phyloP scores from a whole-genome alignment of 768 basidiomycete species.

The Favolaschia claudopus region DNA sequence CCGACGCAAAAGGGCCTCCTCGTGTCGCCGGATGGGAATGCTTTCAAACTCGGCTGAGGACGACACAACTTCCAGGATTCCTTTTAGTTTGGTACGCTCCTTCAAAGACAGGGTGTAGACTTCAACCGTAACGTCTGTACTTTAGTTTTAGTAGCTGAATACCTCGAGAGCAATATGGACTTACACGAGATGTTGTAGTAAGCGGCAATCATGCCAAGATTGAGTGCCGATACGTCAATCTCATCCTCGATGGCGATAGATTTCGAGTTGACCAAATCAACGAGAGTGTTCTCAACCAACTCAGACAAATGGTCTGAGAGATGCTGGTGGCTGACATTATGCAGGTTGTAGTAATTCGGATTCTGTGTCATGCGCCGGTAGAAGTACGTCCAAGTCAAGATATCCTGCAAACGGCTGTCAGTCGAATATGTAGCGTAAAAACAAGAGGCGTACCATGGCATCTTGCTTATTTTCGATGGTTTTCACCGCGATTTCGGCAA shows the following conservation, averaged over 20 bases:
- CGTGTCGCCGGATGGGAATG: conserved; percentile 94
- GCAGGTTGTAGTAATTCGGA: conserved; percentile 92
- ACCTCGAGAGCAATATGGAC: conserved; percentile 34
- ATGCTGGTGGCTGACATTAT: conserved; percentile 95
- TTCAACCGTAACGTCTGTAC: conserved; percentile 90
- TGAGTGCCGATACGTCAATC: conserved; percentile 91
- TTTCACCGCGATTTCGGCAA: conserved; percentile 97
- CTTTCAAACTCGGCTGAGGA: conserved; percentile 96
- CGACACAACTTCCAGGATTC: conserved; percentile 94
- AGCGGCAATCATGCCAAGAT: conserved; percentile 98
- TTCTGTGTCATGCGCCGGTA: conserved; percentile 98
- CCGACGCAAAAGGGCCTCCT: conserved; percentile 82
- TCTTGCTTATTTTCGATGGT: conserved; percentile 99
- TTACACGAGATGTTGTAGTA: conserved; percentile 93
- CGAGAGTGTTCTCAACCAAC: conserved; percentile 91
- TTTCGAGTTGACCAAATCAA: conserved; percentile 92
- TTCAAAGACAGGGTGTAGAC: conserved; percentile 95
- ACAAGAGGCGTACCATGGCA: conserved; percentile 70
- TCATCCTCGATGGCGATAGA: conserved; percentile 96
- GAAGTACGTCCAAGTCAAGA: conserved; percentile 98
- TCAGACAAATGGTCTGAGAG: conserved; percentile 96
- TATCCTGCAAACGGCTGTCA: conserved; percentile 63
- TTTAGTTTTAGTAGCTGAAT: conserved; percentile 14
- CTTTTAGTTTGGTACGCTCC: conserved; percentile 96
- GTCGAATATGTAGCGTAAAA: not conserved